phyloP scores from a whole-genome alignment of 1,139 yeast genomes.

The Suhomyces choctaworum region DNA sequence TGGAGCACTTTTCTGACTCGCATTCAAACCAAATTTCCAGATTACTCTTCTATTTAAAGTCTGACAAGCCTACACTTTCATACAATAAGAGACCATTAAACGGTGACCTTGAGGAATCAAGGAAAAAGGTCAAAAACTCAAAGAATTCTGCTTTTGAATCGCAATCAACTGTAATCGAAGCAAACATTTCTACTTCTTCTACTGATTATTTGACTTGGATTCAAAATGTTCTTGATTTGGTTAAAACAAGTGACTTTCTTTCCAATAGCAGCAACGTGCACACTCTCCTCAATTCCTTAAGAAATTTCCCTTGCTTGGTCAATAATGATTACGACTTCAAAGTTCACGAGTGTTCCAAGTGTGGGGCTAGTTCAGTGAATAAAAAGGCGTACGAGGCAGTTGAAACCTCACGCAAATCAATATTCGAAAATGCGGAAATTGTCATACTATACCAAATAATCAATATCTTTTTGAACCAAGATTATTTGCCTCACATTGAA shows the following conservation, averaged over 20 bases:
- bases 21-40: conserved; percentile 7
- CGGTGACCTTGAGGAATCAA: not conserved
- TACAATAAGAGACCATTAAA: not conserved
- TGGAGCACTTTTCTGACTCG: conserved; percentile 11
- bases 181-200: conserved; percentile 5
- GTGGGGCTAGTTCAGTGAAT: conserved; percentile 33
- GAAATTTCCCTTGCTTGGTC: conserved; percentile 44
- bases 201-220: conserved; percentile 28
- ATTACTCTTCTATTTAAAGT: conserved; percentile 12
- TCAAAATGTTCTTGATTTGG: conserved; percentile 15
- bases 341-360: conserved; percentile 38
- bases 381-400: conserved; percentile 27
- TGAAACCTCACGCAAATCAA: conserved; percentile 23
- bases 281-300: conserved; percentile 40
- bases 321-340: conserved; percentile 33
- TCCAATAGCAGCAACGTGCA: conserved; percentile 18
- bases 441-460: conserved; percentile 26
- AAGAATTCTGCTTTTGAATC: not conserved
- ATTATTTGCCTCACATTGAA: conserved; percentile 10
- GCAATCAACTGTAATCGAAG: not conserved
- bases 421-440: conserved; percentile 26
- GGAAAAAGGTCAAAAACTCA: not conserved
- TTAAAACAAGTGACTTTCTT: not conserved
- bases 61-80: not conserved
- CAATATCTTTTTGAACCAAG: conserved; percentile 18